These are phyloP conservation scores for Raphanus sativus DNA, from an alignment of 345 rosid genomes.

Conservation along the genomic window DNA sequence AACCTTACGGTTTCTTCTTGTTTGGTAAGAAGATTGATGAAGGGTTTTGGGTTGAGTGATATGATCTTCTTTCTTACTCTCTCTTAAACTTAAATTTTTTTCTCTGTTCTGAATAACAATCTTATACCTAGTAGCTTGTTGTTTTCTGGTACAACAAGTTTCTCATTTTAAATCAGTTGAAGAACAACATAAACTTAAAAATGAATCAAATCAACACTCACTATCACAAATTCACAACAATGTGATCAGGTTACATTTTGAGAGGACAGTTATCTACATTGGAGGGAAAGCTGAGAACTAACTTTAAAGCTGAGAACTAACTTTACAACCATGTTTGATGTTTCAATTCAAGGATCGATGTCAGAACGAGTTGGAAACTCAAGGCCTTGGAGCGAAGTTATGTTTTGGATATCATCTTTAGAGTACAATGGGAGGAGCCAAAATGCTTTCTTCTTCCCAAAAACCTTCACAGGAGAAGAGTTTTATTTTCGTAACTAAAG, in stretches of 20 bases:
- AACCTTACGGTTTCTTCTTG: too few relatives aligned
- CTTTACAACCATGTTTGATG: neutral
- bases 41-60: neutral
- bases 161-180: neutral
- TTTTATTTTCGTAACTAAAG: neutral
- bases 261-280: conserved; percentile 4
- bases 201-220: conserved; percentile 20
- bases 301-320: neutral
- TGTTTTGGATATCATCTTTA: conserved; percentile 60
- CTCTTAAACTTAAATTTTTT: conserved; percentile 5
- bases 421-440: conserved; percentile 81
- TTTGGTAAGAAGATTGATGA: neutral
- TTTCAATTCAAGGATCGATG: conserved; percentile 44
- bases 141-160: too few relatives aligned
- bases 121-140: too few relatives aligned
- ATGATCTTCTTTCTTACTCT: neutral
- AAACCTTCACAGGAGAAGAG: conserved; percentile 52
- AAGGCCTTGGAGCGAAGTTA: conserved; percentile 69
- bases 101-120: neutral
- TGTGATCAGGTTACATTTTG: neutral
- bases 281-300: neutral
- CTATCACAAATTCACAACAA: neutral
- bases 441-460: conserved; percentile 69
- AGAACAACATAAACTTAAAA: neutral
- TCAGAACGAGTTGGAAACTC: conserved; percentile 69